Conservation (phyloP, 2,329 filamentous ascomycete genomes). For the Rutstroemia sydowiana region DNA sequence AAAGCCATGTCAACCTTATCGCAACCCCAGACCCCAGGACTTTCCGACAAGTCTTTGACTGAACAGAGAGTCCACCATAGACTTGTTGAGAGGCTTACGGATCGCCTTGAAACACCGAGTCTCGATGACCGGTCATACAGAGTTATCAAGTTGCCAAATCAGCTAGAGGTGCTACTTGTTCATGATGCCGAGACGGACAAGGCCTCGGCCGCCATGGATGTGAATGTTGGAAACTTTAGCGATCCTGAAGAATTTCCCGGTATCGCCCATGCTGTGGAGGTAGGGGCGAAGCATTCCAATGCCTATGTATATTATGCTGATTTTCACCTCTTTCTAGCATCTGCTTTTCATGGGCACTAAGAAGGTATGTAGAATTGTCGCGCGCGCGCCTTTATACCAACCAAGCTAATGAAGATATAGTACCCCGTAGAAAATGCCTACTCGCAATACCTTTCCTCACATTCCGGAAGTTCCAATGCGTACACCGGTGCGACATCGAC, state of each 20-base stretch:
- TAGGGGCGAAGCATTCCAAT: not conserved
- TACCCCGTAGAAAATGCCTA: constrained; percentile 95
- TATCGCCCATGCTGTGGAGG: constrained; percentile 86
- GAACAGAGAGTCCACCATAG: constrained; percentile 24
- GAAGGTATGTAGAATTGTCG: constrained; percentile 53
- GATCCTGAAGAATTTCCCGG: constrained; percentile 87
- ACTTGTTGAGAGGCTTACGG: constrained; percentile 44
- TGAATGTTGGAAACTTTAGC: constrained; percentile 93
- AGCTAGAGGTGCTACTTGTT: constrained; percentile 84
- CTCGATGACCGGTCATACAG: constrained; percentile 83
- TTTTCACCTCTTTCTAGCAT: constrained; percentile 34
- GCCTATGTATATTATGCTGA: constrained; percentile 35
- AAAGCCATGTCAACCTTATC: constrained; percentile 27
- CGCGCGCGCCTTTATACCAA: no score
- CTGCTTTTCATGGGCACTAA: constrained; percentile 97
- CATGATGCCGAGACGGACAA: constrained; percentile 96
- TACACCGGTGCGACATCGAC: constrained; percentile 91
- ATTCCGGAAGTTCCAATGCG: constrained; percentile 90
- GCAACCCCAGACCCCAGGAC: constrained; percentile 27
- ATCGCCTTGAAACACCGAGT: constrained; percentile 72
- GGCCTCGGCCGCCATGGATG: constrained; percentile 88
- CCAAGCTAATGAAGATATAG: constrained; percentile 35
- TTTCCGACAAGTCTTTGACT: constrained; percentile 24
- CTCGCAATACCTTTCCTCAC: constrained; percentile 80
- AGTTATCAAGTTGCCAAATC: constrained; percentile 79